Percentiles rank a stretch among this genome's conserved stretches.
These are phyloP conservation scores for Cryptosporidium sp. DNA, from an alignment of 169 alveolate species.

Conservation along the genomic window DNA sequence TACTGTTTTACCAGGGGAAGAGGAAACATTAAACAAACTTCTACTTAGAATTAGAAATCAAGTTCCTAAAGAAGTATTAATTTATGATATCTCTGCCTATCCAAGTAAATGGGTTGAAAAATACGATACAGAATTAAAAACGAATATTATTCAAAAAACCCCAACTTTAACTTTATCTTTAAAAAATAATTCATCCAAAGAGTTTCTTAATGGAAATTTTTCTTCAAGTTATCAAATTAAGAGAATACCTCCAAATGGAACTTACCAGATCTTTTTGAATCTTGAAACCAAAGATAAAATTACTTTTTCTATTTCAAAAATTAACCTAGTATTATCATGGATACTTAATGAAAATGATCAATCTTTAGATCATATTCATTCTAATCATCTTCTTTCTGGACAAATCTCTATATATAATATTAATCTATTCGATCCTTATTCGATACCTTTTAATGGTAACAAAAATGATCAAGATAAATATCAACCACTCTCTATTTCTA, in stretches of 20 bases:
- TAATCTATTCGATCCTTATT: slow-evolving; percentile 45
- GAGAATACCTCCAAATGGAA: slow-evolving; percentile 11
- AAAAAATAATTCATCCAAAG: neutral
- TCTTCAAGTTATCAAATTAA: neutral
- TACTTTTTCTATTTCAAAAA: slow-evolving; percentile 17
- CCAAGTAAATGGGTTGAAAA: slow-evolving; percentile 70
- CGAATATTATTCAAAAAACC: neutral
- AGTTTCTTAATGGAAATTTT: slow-evolving; percentile 25
- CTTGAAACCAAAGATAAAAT: neutral
- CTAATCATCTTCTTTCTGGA: neutral
- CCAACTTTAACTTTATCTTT: neutral
- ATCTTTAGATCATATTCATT: neutral
- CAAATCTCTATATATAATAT: slow-evolving; percentile 11
- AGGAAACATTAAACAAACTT: neutral
- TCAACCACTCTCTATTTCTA: slow-evolving; percentile 22
- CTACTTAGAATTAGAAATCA: slow-evolving; percentile 29
- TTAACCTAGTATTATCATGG: slow-evolving; percentile 39
- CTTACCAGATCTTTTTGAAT: slow-evolving; percentile 26
- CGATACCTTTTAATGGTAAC: neutral
- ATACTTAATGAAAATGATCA: neutral
- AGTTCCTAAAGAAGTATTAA: neutral
- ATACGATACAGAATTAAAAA: neutral
- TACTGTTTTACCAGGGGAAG: slow-evolving; percentile 45
- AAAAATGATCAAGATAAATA: slow-evolving; percentile 5
- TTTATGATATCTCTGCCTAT: slow-evolving; percentile 32